Conservation (phyloP, 2,329 filamentous ascomycete genomes). For the Incumbomyces lentus region DNA sequence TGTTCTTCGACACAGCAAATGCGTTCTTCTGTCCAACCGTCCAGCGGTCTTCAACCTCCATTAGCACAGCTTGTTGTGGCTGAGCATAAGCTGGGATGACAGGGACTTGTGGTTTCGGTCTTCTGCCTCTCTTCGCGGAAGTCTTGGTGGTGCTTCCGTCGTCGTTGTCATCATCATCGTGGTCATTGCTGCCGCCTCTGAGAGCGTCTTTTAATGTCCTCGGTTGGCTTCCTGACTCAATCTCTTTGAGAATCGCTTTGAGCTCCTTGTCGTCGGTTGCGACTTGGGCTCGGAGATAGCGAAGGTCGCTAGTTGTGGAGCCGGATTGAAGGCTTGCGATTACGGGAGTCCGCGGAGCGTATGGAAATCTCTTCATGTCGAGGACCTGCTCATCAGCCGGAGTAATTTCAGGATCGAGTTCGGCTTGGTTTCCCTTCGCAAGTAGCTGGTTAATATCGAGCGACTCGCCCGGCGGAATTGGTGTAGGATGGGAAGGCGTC, state of each 20-base stretch:
- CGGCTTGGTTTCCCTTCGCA: conserved; percentile 57
- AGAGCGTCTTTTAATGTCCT: conserved; percentile 3
- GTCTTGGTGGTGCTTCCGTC: conserved; percentile 5
- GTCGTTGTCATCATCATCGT: conserved; percentile 1
- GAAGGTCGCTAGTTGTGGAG: conserved; percentile 34
- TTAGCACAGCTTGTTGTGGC: conserved; percentile 35
- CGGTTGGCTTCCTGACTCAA: conserved; percentile 31
- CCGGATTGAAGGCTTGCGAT: conserved; percentile 59
- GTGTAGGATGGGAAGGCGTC: conserved; percentile 70
- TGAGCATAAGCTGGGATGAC: conserved; percentile 26
- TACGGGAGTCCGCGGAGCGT: conserved; percentile 62
- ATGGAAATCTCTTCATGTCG: conserved; percentile 51
- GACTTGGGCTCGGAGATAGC: conserved; percentile 79
- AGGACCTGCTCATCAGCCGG: conserved; percentile 45
- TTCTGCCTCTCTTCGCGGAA: conserved; percentile 15
- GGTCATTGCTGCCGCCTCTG: not conserved
- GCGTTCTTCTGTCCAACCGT: conserved; percentile 13
- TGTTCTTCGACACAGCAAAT: conserved; percentile 8
- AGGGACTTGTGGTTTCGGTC: conserved; percentile 24
- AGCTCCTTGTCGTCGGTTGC: conserved; percentile 63
- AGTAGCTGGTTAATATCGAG: conserved; percentile 74
- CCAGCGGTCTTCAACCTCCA: conserved; percentile 29
- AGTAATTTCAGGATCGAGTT: conserved; percentile 54
- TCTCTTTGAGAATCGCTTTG: conserved; percentile 56
- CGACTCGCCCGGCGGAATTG: conserved; percentile 76